phyloP scores from a whole-genome alignment of 768 basidiomycete species.

The Mycena vulgaris region DNA sequence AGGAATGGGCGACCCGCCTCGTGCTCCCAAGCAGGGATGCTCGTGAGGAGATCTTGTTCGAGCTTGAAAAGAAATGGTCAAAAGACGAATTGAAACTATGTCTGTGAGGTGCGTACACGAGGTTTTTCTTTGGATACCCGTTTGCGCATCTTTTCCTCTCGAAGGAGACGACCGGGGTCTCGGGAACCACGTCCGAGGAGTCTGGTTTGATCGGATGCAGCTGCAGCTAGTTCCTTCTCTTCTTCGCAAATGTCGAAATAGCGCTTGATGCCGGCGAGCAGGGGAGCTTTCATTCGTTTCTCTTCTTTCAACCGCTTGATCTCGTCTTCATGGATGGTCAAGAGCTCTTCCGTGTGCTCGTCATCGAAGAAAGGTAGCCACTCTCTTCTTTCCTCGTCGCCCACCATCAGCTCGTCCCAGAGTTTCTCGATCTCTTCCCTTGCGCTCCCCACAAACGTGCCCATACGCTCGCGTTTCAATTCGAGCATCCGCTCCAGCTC shows the following conservation, averaged over 20 bases:
- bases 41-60: slow-evolving; percentile 86
- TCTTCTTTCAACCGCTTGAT: slow-evolving; percentile 88
- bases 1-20: slow-evolving; percentile 82
- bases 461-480: slow-evolving; percentile 90
- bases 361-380: slow-evolving; percentile 90
- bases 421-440: slow-evolving; percentile 84
- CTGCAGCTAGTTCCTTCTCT: slow-evolving; percentile 87
- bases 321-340: slow-evolving; percentile 89
- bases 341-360: slow-evolving; percentile 90
- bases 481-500: slow-evolving; percentile 94
- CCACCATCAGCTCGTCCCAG: slow-evolving; percentile 90
- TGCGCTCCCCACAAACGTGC: slow-evolving; percentile 85
- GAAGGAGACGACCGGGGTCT: slow-evolving; percentile 87
- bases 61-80: slow-evolving; percentile 64
- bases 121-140: slow-evolving; percentile 94
- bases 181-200: slow-evolving; percentile 85
- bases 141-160: slow-evolving; percentile 98
- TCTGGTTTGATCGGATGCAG: slow-evolving; percentile 86
- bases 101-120: slow-evolving; percentile 67
- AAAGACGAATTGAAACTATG: neutral
- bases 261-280: slow-evolving; percentile 84
- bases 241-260: slow-evolving; percentile 95
- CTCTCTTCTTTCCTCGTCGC: slow-evolving; percentile 84
- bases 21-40: slow-evolving; percentile 91
- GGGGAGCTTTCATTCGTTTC: slow-evolving; percentile 79